Evolutionary conservation across 371 early-diverging fungal genomes (phyloP).

Genomic region (Rhizomucor miehei): DNA sequence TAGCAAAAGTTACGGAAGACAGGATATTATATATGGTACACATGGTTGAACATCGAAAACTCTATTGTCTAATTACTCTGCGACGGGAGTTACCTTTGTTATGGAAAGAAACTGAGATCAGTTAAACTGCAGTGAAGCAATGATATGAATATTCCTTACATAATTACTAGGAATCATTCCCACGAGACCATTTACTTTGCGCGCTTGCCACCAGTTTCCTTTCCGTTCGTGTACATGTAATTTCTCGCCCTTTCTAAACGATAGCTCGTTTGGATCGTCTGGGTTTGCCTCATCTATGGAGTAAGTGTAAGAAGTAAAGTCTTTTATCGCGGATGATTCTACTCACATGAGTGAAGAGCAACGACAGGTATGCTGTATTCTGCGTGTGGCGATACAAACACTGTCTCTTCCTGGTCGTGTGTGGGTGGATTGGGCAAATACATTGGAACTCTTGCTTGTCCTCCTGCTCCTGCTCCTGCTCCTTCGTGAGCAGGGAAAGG

Average conservation of each 20-base stretch:
- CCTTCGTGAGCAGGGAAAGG: constrained; percentile 17
- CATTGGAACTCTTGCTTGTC: not conserved
- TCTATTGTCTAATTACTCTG: too few species aligned
- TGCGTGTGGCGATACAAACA: constrained; percentile 29
- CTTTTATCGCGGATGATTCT: not conserved
- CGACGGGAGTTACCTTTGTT: too few species aligned
- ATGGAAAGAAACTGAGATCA: not conserved
- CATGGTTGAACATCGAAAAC: too few species aligned
- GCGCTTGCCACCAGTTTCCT: constrained; percentile 97
- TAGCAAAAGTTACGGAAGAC: too few species aligned
- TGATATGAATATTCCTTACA: constrained; percentile 32
- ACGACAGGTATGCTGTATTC: constrained; percentile 36
- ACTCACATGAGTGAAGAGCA: constrained; percentile 43
- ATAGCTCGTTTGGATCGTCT: constrained; percentile 86
- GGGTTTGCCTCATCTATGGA: constrained; percentile 69
- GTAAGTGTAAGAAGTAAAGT: not conserved
- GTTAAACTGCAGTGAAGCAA: not conserved
- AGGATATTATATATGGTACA: too few species aligned
- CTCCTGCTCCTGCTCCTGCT: not conserved
- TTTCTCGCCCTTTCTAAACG: constrained; percentile 81
- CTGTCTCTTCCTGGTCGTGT: constrained; percentile 16
- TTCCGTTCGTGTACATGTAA: constrained; percentile 82
- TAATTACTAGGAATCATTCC: constrained; percentile 96
- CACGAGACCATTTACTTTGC: constrained; percentile 70
- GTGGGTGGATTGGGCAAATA: not conserved